Evolutionary conservation across 2,329 filamentous ascomycete genomes (phyloP), one percentile per base, ranked within the genome.

Genomic region (Pseudocercospora pini-densiflorae): DNA sequence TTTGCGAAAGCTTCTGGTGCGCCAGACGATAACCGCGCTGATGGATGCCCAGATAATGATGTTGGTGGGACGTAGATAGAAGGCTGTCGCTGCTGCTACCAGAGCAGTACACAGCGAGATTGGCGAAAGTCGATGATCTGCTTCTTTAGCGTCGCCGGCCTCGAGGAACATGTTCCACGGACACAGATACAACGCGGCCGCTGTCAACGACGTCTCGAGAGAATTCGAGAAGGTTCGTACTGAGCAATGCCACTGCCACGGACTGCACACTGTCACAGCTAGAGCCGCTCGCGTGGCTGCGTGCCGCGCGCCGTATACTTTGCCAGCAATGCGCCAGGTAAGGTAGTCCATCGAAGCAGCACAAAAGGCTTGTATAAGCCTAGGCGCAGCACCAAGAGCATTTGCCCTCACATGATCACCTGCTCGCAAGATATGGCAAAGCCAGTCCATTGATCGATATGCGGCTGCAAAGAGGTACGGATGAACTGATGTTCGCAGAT

Each of bases 241-340:
- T 1, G 93, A 95, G 80, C 91, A 95, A 80, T 95, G 98, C 92
- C 92, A 98, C 78, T 97, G 93, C 93, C 95, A 99, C 6, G 95
- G 92, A 79, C 89, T 97, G 74, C 89, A 82, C 51, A 91, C 79
- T 2, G 89, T 89, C 80, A 95, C 85, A 65, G 86, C 85, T 54
- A 97, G 83, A 72, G 91, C 87, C 70, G 90, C 88, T 82, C 87
- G 90, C 54, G 92, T 85, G 54, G 86, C 84, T 72, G 85, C 84
- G 76, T 85, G 90, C 62, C 85, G 83, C 36, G 79, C 78, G 47
- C 92, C 93, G 77, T 93, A 95, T 24, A 94, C 82, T 68, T 85
- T 88, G 70, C 86, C 85, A 31, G 92, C 91, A 54, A 98, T 84
- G 73, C 89, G 90, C 90, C 92, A 97, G 5, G 93, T 95, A 78